Evolutionary conservation across 768 basidiomycete species (phyloP), one percentile per base, ranked within the genome.

Genomic region (Boletus rubescentipes): DNA sequence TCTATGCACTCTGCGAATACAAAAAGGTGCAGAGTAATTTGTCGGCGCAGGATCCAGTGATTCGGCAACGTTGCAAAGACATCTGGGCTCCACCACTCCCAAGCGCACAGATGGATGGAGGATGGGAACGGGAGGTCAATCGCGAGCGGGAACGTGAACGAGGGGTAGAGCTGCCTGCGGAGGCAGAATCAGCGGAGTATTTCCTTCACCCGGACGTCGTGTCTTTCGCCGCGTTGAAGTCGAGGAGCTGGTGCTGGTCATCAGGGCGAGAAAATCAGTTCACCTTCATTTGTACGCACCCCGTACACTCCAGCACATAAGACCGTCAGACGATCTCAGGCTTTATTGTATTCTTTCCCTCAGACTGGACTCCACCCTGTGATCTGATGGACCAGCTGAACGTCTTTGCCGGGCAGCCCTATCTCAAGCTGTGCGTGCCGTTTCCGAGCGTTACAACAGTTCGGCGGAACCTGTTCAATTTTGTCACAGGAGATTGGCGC

Each of bases 281-380:
- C 63, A 70, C 47, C 66, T 79, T n/a, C 76, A 77, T 54, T 35
- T 71, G 1, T 79, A 79, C 52, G 57, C 74, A 3, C 75, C 77
- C 9, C 63, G 73, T 3, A 70, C 72, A 30, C 69, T 62, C 1
- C 42, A 62, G 16, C 62, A 60, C 4, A 73, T 72, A 68, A 60
- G 61, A 30, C 55, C 73, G 12, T 72, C 72, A 23, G 78, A 79
- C 32, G 57, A 69, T 26, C 63, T 69, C 6, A 30, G 6, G 2
- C 53, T 65, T 10, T 49, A 55, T 12, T 5, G 20, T 3, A 38
- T 58, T 26, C 61, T 59, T 26, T 15, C 52, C 3, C 8, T 46
- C 0, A 41, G 31, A 31, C 11, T 49, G 47, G 47, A 30, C 14
- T 3, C 47, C 38, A 39, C 18, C 47, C 8, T 49, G 20, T 29